Percentiles rank a stretch among this genome's conserved stretches.
phyloP scores from a whole-genome alignment of 2,329 filamentous ascomycete genomes.

The Colletotrichum sp. region DNA sequence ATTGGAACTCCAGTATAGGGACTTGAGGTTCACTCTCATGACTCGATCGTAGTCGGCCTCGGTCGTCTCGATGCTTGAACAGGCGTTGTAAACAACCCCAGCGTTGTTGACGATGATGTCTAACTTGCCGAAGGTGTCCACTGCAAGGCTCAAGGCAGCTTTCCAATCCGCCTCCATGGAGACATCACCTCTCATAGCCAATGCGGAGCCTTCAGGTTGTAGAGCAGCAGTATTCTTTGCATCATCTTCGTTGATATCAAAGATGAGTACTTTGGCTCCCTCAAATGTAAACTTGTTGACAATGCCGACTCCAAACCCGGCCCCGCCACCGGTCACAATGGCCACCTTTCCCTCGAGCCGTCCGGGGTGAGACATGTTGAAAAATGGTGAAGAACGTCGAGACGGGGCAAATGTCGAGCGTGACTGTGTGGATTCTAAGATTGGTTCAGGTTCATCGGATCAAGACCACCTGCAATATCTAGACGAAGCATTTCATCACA shows the following conservation, averaged over 20 bases:
- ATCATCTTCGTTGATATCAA: background rate
- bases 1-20: background rate
- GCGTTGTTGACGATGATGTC: background rate
- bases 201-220: background rate
- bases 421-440: rapidly evolving
- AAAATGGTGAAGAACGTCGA: background rate
- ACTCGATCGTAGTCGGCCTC: background rate
- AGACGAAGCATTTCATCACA: background rate
- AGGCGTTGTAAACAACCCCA: background rate
- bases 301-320: background rate
- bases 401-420: background rate
- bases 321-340: background rate
- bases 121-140: background rate
- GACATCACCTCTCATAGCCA: background rate
- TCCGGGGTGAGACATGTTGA: background rate
- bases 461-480: background rate
- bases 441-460: rapidly evolving
- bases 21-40: background rate
- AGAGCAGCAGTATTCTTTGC: background rate
- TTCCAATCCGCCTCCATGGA: background rate
- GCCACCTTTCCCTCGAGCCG: background rate
- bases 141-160: background rate
- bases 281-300: background rate
- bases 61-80: background rate
- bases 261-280: background rate